Evolutionary conservation across 2,329 filamentous ascomycete genomes (phyloP).

Genomic region (Arthrinium phaeospermum): DNA sequence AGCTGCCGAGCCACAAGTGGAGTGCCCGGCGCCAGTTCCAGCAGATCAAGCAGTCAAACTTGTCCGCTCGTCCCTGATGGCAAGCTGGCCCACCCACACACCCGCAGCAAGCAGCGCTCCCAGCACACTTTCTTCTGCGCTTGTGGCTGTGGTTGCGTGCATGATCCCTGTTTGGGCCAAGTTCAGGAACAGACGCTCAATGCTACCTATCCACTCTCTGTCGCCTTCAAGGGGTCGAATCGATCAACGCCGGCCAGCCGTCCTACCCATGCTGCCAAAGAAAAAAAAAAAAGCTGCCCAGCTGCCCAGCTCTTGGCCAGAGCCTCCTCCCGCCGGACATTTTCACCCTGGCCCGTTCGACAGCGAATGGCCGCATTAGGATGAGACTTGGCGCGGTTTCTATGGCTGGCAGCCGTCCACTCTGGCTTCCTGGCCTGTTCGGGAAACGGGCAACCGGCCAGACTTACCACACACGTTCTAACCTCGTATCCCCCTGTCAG

Average conservation of each 20-base stretch:
- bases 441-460: conserved; percentile 17
- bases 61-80: background rate
- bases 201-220: conserved; percentile 17
- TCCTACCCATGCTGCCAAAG: background rate
- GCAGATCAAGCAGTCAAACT: conserved; percentile 1
- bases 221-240: conserved; percentile 11
- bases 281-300: background rate
- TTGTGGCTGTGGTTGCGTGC: conserved; percentile 14
- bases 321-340: conserved; percentile 12
- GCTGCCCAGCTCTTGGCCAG: background rate
- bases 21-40: conserved; percentile 1
- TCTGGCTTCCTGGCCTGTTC: background rate
- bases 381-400: conserved; percentile 1
- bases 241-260: background rate
- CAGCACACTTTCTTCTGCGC: background rate
- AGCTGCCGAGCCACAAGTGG: conserved; percentile 12
- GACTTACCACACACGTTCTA: background rate
- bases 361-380: conserved; percentile 6
- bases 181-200: conserved; percentile 20
- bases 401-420: conserved; percentile 14
- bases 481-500: background rate
- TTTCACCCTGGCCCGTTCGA: conserved; percentile 15
- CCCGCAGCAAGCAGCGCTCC: background rate
- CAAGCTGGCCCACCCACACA: background rate
- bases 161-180: conserved; percentile 18